Conservation (phyloP, 306 rosid species). For the Castanea sativa region DNA sequence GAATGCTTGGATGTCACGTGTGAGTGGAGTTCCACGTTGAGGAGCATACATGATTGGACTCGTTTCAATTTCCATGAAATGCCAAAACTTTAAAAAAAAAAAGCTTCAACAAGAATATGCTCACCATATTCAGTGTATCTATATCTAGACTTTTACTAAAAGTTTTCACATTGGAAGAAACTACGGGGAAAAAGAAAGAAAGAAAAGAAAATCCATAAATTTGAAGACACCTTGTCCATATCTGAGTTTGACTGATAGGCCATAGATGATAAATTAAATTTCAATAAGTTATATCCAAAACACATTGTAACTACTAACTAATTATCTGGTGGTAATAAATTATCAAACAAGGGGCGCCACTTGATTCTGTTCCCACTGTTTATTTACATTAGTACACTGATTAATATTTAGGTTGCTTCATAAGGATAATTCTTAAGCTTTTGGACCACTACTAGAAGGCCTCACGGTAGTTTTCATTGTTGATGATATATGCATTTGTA, state of each 20-base stretch:
- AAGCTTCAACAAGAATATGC: neutral
- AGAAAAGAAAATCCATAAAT: neutral
- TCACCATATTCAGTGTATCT: neutral
- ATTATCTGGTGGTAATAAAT: neutral
- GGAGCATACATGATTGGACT: neutral
- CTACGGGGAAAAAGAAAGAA: neutral
- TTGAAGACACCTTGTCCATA: neutral
- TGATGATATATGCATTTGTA: too few relatives aligned
- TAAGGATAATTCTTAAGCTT: neutral
- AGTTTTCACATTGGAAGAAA: neutral
- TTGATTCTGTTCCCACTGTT: constrained; percentile 10
- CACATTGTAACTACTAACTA: neutral
- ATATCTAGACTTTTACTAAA: neutral
- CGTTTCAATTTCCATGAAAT: neutral
- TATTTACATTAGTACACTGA: neutral
- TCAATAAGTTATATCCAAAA: neutral
- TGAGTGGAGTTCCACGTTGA: too few relatives aligned
- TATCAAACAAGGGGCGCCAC: constrained; percentile 22
- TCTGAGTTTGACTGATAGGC: neutral
- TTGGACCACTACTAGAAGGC: neutral
- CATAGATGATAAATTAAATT: neutral
- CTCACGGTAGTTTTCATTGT: neutral
- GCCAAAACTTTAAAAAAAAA: neutral
- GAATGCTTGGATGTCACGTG: too few relatives aligned
- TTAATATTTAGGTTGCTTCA: neutral